A percentile compares a stretch with the other conserved stretches of the same genome.
These are phyloP conservation scores for Exobasidium cylindrosporum DNA, from an alignment of 1,284 basidiomycete genomes.

Conservation along the genomic window DNA sequence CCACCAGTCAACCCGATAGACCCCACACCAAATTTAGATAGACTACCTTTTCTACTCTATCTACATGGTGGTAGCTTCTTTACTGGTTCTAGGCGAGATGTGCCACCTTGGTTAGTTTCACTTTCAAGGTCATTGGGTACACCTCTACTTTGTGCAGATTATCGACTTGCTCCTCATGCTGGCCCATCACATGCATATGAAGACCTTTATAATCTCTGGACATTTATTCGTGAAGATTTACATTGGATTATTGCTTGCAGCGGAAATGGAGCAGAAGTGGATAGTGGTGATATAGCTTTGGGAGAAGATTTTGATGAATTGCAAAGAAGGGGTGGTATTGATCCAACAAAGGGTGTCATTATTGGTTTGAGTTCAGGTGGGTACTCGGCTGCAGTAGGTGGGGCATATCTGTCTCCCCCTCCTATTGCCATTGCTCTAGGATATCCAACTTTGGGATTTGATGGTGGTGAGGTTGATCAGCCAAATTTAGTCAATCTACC, in stretches of 20 bases:
- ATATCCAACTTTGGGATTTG: conserved; percentile 3
- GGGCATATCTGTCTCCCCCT: conserved; percentile 8
- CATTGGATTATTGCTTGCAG: conserved; percentile 7
- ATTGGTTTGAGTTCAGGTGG: conserved; percentile 6
- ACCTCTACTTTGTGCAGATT: conserved; percentile 14
- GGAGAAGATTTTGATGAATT: conserved; percentile 15
- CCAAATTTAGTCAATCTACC: not conserved
- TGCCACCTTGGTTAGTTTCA: conserved; percentile 8
- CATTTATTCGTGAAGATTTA: conserved; percentile 7
- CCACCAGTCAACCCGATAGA: conserved; percentile 6
- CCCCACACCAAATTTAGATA: conserved; percentile 5
- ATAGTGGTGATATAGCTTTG: conserved; percentile 4
- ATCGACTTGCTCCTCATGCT: conserved; percentile 10
- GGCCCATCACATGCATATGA: conserved; percentile 11
- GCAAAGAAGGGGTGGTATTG: conserved; percentile 12
- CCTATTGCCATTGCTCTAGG: conserved; percentile 8
- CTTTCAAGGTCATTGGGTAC: conserved; percentile 1
- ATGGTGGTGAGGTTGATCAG: not conserved
- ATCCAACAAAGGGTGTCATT: conserved; percentile 2
- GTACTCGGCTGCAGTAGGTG: conserved; percentile 11
- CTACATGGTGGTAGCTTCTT: conserved; percentile 11
- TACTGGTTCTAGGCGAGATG: conserved; percentile 5
- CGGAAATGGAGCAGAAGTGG: conserved; percentile 9
- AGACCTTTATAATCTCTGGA: conserved; percentile 5
- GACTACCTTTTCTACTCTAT: conserved; percentile 13